Conservation (phyloP, 23 red algal species). For the Cyanidium caldarium region DNA sequence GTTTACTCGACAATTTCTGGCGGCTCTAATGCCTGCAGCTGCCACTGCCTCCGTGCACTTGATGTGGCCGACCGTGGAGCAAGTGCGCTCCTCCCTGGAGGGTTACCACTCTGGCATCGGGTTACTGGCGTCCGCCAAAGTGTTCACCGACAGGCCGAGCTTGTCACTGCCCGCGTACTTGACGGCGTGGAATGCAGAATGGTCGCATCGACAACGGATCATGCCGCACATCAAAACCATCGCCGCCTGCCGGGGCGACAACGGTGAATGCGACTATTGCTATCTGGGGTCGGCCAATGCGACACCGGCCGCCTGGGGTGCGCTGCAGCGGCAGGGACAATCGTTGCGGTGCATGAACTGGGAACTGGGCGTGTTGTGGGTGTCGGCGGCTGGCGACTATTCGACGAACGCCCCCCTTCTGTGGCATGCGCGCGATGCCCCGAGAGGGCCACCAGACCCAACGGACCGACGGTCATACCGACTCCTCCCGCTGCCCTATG, state of each 20-base stretch:
- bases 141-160: neutral
- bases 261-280: neutral
- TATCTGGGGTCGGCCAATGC: conserved; percentile 6
- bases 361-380: neutral
- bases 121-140: neutral
- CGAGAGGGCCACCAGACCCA: neutral
- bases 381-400: too few species aligned
- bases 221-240: conserved; percentile 22
- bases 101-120: neutral
- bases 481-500: neutral
- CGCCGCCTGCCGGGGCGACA: neutral
- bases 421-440: neutral
- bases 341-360: neutral
- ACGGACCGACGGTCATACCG: neutral
- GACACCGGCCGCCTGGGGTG: neutral
- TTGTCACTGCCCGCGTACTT: neutral
- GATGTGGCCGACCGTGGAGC: conserved; percentile 6
- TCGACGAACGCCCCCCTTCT: neutral
- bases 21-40: neutral
- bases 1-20: neutral
- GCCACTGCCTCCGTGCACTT: neutral
- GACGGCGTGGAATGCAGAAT: conserved; percentile 8
- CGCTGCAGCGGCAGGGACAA: neutral
- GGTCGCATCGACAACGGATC: neutral
- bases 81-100: neutral